Conservation (phyloP, 805 yeast species). For the Candida ovalis region DNA sequence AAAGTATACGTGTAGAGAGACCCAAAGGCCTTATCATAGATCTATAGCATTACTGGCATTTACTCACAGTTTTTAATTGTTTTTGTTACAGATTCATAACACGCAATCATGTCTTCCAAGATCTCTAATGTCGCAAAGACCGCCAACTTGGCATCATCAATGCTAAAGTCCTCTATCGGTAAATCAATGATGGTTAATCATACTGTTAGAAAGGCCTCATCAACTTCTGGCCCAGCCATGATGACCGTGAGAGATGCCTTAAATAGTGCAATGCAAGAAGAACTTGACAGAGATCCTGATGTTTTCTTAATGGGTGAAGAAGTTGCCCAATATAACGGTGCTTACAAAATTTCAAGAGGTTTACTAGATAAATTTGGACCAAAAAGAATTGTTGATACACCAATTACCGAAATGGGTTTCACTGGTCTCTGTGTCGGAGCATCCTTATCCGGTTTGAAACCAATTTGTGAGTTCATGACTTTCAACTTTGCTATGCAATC, state of each 20-base stretch:
- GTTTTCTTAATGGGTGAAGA: conserved; percentile 98
- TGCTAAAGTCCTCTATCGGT: conserved; percentile 23
- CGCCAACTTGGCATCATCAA: conserved; percentile 30
- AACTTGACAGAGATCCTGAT: conserved; percentile 89
- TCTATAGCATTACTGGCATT: too few relatives aligned
- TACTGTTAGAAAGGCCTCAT: conserved; percentile 40
- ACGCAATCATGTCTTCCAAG: conserved; percentile 4
- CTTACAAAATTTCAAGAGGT: conserved; percentile 95
- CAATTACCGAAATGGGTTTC: conserved; percentile 99
- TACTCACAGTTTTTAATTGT: too few relatives aligned
- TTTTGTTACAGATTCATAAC: too few relatives aligned
- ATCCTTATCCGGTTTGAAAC: conserved; percentile 93
- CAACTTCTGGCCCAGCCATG: conserved; percentile 48
- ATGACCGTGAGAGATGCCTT: conserved; percentile 97
- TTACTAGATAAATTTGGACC: conserved; percentile 93
- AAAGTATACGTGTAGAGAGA: too few relatives aligned
- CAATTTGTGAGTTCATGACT: conserved; percentile 98
- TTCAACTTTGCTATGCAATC: conserved; percentile 99
- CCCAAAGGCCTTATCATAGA: too few relatives aligned
- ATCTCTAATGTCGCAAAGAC: conserved; percentile 39
- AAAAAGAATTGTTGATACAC: conserved; percentile 90
- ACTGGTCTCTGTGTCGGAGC: conserved; percentile 94
- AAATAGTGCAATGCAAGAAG: conserved; percentile 94
- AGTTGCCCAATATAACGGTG: conserved; percentile 99
- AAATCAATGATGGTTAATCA: conserved; percentile 14